phyloP scores from a whole-genome alignment of 495 filamentous ascomycete genomes.

The Xylaria longipes region DNA sequence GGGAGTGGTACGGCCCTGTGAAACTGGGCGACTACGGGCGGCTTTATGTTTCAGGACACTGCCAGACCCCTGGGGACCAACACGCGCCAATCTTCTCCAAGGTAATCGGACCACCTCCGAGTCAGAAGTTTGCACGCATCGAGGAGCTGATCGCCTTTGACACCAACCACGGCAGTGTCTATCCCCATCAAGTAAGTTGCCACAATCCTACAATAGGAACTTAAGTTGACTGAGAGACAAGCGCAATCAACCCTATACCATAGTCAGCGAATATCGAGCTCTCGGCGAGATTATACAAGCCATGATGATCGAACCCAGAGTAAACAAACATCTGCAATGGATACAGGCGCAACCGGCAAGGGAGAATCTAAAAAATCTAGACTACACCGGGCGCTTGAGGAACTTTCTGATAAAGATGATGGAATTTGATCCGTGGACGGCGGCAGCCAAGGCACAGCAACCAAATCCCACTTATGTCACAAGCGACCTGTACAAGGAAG shows the following conservation, averaged over 20 bases:
- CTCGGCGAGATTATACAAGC: conserved; percentile 39
- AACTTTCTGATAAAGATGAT: conserved; percentile 35
- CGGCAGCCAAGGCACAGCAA: not conserved
- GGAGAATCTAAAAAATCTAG: conserved; percentile 24
- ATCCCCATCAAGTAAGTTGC: conserved; percentile 33
- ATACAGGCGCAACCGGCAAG: conserved; percentile 16
- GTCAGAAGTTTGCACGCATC: conserved; percentile 8
- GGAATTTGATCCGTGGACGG: conserved; percentile 35
- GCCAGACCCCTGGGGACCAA: conserved; percentile 19
- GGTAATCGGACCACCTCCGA: conserved; percentile 29
- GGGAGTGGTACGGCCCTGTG: conserved; percentile 55
- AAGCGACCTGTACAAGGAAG: conserved; percentile 21
- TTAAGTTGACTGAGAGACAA: conserved; percentile 25
- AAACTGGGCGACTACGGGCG: conserved; percentile 54
- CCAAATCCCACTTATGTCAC: conserved; percentile 26
- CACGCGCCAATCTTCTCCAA: conserved; percentile 23
- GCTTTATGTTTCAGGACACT: conserved; percentile 43
- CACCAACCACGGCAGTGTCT: conserved; percentile 21
- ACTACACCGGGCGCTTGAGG: conserved; percentile 31
- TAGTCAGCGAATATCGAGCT: conserved; percentile 38
- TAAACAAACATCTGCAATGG: conserved; percentile 14
- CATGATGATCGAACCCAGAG: conserved; percentile 37
- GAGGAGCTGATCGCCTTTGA: conserved; percentile 27
- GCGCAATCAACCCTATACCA: conserved; percentile 37
- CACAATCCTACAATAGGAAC: not conserved